phyloP scores from a whole-genome alignment of 371 early-diverging fungal genomes.

The Mucor piriformis region DNA sequence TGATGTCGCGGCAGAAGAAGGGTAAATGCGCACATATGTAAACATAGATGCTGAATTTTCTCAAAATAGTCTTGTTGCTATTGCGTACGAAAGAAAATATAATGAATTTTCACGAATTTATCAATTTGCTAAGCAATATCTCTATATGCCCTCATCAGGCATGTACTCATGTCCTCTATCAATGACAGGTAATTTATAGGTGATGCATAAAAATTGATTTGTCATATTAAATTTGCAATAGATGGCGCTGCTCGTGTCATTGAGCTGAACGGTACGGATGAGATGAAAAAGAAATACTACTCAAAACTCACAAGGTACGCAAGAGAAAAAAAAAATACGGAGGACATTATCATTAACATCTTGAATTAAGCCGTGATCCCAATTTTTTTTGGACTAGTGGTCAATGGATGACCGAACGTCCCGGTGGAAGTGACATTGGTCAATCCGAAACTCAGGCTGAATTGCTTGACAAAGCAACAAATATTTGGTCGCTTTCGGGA shows the following conservation, averaged over 20 bases:
- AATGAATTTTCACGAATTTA: constrained; percentile 57
- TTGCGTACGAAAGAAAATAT: constrained; percentile 62
- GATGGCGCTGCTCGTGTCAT: constrained; percentile 70
- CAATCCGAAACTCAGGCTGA: constrained; percentile 56
- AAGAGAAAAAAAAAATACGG: too few relatives aligned
- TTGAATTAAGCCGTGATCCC: constrained; percentile 55
- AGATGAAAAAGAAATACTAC: constrained; percentile 52
- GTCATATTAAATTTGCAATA: too few relatives aligned
- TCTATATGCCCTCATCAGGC: constrained; percentile 60
- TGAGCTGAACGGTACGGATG: constrained; percentile 54
- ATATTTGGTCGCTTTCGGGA: constrained; percentile 60
- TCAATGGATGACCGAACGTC: constrained; percentile 81
- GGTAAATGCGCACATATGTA: constrained; percentile 19
- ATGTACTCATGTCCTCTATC: constrained; percentile 69
- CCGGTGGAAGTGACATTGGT: constrained; percentile 68
- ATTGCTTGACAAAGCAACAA: constrained; percentile 34
- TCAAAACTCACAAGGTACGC: constrained; percentile 44
- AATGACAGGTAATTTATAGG: constrained; percentile 66
- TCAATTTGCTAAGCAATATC: constrained; percentile 70
- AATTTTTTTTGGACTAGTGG: constrained; percentile 62
- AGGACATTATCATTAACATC: neutral
- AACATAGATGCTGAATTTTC: neutral
- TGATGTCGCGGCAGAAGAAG: constrained; percentile 63
- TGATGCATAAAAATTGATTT: too few relatives aligned
- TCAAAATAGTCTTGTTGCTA: constrained; percentile 53